A percentile compares a stretch with the other conserved stretches of the same genome.
Conservation (phyloP, 2,329 filamentous ascomycete genomes). For the Fusarium chlamydosporum region DNA sequence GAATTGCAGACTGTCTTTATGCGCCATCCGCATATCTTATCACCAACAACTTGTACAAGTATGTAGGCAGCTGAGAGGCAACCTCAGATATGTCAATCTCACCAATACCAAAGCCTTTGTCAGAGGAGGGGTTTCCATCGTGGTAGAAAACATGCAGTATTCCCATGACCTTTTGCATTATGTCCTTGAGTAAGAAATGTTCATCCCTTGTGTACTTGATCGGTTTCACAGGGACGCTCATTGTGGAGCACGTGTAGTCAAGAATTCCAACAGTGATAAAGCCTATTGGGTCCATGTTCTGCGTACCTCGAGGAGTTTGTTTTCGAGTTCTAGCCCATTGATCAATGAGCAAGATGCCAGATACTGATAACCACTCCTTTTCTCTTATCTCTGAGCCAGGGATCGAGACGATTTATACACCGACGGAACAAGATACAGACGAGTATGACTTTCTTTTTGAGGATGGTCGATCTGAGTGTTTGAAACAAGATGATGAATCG, state of each 20-base stretch:
- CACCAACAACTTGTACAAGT: conserved; percentile 43
- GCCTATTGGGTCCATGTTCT: conserved; percentile 23
- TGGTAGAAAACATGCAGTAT: conserved; percentile 33
- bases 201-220: conserved; percentile 25
- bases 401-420: conserved; percentile 46
- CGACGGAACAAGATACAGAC: conserved; percentile 51
- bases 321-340: not conserved
- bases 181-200: conserved; percentile 21
- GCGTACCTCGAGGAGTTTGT: conserved; percentile 5
- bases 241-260: conserved; percentile 31
- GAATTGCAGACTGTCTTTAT: conserved; percentile 38
- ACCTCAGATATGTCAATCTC: conserved; percentile 21
- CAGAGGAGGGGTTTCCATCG: conserved; percentile 27
- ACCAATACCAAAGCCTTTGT: conserved; percentile 20
- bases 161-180: conserved; percentile 38
- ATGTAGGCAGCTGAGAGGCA: conserved; percentile 32
- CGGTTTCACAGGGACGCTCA: conserved; percentile 41
- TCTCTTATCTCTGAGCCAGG: conserved; percentile 52
- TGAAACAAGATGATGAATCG: conserved; percentile 48
- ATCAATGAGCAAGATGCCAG: conserved; percentile 39
- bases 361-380: conserved; percentile 49
- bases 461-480: conserved; percentile 42
- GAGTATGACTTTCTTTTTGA: conserved; percentile 52
- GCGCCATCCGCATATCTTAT: conserved; percentile 42
- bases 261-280: conserved; percentile 41